phyloP scores from a whole-genome alignment of 1,284 basidiomycete species.

The Marasmius fiardii region DNA sequence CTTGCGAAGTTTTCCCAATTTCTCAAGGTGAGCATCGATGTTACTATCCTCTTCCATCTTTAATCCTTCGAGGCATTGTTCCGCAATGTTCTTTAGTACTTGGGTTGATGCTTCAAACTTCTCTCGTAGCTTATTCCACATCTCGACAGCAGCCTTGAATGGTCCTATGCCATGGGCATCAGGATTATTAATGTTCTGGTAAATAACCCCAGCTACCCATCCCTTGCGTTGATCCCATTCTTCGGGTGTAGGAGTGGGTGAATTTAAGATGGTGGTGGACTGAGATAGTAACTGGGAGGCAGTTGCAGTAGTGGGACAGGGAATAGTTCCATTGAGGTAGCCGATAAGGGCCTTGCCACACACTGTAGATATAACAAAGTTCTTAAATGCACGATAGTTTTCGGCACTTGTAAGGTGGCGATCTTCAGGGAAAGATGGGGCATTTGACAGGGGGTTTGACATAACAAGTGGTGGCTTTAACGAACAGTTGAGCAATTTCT shows the following conservation, averaged over 20 bases:
- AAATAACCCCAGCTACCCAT: background rate
- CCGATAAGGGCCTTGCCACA: background rate
- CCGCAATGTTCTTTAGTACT: background rate
- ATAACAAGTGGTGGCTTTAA: no score
- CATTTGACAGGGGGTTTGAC: background rate
- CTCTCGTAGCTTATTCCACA: background rate
- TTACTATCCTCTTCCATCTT: background rate
- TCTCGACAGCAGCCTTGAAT: background rate
- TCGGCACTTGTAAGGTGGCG: background rate
- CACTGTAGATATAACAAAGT: background rate
- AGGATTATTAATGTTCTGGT: background rate
- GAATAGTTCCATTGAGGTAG: background rate
- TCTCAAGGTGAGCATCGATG: background rate
- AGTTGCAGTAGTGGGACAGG: background rate
- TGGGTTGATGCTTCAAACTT: background rate
- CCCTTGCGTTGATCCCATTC: background rate
- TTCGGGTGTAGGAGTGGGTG: background rate
- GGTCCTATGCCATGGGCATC: background rate
- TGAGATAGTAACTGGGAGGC: background rate
- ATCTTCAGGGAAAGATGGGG: background rate
- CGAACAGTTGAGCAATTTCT: no score
- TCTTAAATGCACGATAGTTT: background rate
- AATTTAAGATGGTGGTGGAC: background rate
- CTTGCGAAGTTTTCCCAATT: background rate
- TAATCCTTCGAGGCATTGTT: background rate